A percentile compares a stretch with the other conserved stretches of the same genome.
These are phyloP conservation scores for Solanum virginianum DNA, from an alignment of 257 asterid genomes.

Conservation along the genomic window DNA sequence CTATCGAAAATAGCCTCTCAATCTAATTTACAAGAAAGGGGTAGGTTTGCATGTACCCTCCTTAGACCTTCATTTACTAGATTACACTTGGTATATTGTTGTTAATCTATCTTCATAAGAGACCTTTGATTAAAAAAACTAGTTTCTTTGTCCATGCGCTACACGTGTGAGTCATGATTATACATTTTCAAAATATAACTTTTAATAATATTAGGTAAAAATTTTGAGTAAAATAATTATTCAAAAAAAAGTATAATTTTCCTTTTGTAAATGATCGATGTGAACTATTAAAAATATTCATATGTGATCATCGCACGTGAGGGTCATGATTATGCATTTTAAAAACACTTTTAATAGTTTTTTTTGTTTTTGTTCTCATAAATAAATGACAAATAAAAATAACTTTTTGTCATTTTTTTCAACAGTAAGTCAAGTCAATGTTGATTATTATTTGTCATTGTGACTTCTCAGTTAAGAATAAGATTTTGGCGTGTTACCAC, in stretches of 20 bases:
- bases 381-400: background rate
- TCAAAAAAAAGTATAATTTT: too few relatives aligned
- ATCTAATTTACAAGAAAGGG: background rate
- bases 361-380: too few relatives aligned
- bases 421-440: background rate
- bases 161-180: too few relatives aligned
- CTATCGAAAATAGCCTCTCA: background rate
- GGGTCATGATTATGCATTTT: too few relatives aligned
- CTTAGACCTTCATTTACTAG: rapidly evolving
- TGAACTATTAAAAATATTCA: too few relatives aligned
- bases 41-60: background rate
- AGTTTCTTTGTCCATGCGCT: too few relatives aligned
- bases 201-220: too few relatives aligned
- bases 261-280: too few relatives aligned
- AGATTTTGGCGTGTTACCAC: background rate
- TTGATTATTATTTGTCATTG: background rate
- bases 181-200: too few relatives aligned
- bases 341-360: too few relatives aligned
- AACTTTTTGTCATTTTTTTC: background rate
- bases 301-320: too few relatives aligned
- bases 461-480: background rate
- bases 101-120: background rate
- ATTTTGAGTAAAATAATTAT: too few relatives aligned
- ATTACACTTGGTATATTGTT: background rate
- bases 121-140: background rate